A percentile compares a stretch with the other conserved stretches of the same genome.
Evolutionary conservation across 2,329 filamentous ascomycete genomes (phyloP).

Genomic region (Trichophyton schoenleinii): DNA sequence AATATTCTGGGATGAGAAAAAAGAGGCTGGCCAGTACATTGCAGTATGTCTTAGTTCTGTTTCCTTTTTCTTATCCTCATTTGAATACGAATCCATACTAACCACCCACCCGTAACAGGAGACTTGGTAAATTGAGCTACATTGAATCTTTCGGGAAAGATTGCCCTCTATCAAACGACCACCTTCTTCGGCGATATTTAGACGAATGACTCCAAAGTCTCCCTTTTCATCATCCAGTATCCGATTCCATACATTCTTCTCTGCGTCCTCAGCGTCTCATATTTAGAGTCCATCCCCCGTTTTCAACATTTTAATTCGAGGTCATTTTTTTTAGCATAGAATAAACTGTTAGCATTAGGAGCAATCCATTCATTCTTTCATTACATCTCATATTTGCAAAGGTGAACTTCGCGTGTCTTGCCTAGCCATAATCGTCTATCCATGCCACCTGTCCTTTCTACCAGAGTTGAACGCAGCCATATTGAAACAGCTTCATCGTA

Average conservation of each 20-base stretch:
- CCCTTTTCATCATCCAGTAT: neutral
- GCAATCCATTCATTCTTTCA: neutral
- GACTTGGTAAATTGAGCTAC: neutral
- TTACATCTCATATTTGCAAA: neutral
- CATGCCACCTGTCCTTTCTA: neutral
- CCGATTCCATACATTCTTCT: neutral
- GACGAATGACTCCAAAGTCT: neutral
- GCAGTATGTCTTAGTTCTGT: slow-evolving; percentile 41
- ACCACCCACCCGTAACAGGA: slow-evolving; percentile 1
- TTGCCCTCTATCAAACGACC: neutral
- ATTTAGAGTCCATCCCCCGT: neutral
- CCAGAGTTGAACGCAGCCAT: neutral
- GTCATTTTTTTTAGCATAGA: neutral
- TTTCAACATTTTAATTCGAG: neutral
- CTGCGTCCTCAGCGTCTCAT: neutral
- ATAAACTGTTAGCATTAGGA: slow-evolving; percentile 1
- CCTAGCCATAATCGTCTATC: too few relatives aligned
- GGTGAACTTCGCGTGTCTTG: too few relatives aligned
- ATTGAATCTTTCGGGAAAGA: neutral
- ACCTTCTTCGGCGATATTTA: neutral
- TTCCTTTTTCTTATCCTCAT: neutral
- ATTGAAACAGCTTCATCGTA: neutral
- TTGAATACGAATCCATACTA: neutral
- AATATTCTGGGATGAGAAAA: slow-evolving; percentile 86
- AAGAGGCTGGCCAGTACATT: slow-evolving; percentile 87